Evolutionary conservation across 345 rosid genomes (phyloP), one percentile per base, ranked within the genome.

Genomic region (Aethionema arabicum): DNA sequence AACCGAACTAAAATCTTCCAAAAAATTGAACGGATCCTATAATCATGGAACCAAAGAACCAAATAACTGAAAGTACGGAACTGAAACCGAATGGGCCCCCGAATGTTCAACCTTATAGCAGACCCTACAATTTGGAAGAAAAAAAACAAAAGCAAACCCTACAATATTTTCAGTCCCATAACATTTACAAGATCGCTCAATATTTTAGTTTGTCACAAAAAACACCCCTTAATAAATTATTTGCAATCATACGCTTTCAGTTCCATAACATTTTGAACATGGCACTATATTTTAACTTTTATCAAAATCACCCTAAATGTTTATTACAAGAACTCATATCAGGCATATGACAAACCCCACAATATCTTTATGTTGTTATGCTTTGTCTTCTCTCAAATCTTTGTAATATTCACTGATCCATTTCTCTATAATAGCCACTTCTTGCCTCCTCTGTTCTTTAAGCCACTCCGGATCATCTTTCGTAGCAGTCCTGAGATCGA

Each of bases 401-500:
- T 30, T 69, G 67, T 80, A 72, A 49, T 81, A 80, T 67, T 85
- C 77, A 58, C 72, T 56, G 41, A 83, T 76, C 91, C 95, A 88
- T 21, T 67, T 67, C 45, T 40, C 76, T 16, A 85, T 80, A 42
- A 85, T 85, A 61, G 74, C 69, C 44, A 83, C 79, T 65, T 87
- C 89, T 75, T 76, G 82, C 52, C 61, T 74, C 74, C 95, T 77
- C 72, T 71, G 84, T 56, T 85, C 75, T 14, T 48, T 61, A 2
- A 85, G 82, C 95, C 95, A 87, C 45, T 78, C 72, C 0, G 95
- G 91, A 37, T 85, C 87, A 0, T 59, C 77, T 73, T 77, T 77
- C 0, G 79, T 72, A 30, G 84, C 78, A 4, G 78, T 56, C 29
- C 85, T 83, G 27, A 87, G 80, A 74, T 85, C 88, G 0, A 74